Evolutionary conservation across 495 filamentous ascomycete genomes (phyloP).

Genomic region (Amorphotheca resinae): DNA sequence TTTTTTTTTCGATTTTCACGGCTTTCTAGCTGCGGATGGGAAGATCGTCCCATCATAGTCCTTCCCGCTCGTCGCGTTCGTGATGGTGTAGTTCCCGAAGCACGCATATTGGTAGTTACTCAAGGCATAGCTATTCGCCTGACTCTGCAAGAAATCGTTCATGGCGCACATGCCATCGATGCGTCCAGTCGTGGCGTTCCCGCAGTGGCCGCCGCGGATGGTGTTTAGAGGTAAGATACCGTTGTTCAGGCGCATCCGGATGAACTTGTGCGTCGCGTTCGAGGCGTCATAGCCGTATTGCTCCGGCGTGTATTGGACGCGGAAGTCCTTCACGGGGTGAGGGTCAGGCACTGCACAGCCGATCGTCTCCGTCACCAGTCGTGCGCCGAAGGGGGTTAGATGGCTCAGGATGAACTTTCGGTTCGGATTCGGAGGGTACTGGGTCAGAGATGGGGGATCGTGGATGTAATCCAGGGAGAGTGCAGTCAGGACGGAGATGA

Average conservation of each 20-base stretch:
- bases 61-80: constrained; percentile 21
- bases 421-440: constrained; percentile 25
- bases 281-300: constrained; percentile 26
- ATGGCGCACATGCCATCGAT: constrained; percentile 28
- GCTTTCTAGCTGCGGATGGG: too few relatives aligned
- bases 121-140: constrained; percentile 18
- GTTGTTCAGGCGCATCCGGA: constrained; percentile 30
- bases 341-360: constrained; percentile 24
- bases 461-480: constrained; percentile 30
- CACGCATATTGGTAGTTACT: constrained; percentile 28
- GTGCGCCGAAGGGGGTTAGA: constrained; percentile 27
- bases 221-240: constrained; percentile 28
- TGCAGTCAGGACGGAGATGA: constrained; percentile 32
- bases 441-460: constrained; percentile 22
- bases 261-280: constrained; percentile 28
- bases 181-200: constrained; percentile 12
- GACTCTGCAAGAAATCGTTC: constrained; percentile 23
- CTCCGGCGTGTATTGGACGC: constrained; percentile 23
- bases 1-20: too few relatives aligned
- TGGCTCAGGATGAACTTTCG: constrained; percentile 26
- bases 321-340: constrained; percentile 12
- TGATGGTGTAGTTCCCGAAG: constrained; percentile 28
- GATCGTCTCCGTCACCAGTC: constrained; percentile 29
- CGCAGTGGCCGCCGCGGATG: constrained; percentile 25
- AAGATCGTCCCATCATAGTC: constrained; percentile 30